Conservation (phyloP, 345 rosid species). For the Clausena lansium region DNA sequence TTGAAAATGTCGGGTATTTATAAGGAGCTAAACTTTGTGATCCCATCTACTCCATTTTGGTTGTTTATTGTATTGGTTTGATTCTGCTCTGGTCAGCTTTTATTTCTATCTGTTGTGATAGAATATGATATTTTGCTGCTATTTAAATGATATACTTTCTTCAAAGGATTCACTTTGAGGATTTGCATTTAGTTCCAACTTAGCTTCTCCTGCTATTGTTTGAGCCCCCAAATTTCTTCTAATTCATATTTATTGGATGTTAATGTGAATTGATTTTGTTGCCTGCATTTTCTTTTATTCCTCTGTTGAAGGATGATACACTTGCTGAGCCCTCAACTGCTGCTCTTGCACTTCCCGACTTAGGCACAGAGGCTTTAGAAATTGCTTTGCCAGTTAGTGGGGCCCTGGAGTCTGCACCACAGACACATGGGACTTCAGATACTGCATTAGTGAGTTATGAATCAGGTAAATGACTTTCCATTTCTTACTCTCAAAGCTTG, state of each 20-base stretch:
- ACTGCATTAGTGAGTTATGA: neutral
- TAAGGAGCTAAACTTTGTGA: neutral
- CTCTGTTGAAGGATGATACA: neutral
- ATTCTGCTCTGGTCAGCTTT: neutral
- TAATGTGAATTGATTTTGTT: neutral
- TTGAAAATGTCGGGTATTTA: neutral
- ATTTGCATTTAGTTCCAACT: neutral
- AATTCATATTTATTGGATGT: neutral
- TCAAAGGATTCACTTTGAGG: neutral
- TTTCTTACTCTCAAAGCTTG: conserved; percentile 1
- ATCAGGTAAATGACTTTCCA: conserved; percentile 19
- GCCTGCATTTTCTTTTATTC: neutral
- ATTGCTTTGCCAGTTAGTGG: neutral
- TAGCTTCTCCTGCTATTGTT: neutral
- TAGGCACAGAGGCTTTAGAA: neutral
- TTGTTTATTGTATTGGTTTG: neutral
- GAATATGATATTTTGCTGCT: neutral
- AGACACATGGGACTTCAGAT: neutral
- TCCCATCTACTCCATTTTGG: neutral
- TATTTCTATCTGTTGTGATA: neutral
- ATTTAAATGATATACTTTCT: neutral
- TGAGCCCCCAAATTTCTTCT: neutral
- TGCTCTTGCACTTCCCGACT: neutral
- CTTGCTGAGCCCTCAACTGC: conserved; percentile 17
- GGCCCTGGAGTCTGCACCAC: neutral